These are phyloP conservation scores for Harrya chromipes DNA, from an alignment of 768 basidiomycete species.

Conservation along the genomic window DNA sequence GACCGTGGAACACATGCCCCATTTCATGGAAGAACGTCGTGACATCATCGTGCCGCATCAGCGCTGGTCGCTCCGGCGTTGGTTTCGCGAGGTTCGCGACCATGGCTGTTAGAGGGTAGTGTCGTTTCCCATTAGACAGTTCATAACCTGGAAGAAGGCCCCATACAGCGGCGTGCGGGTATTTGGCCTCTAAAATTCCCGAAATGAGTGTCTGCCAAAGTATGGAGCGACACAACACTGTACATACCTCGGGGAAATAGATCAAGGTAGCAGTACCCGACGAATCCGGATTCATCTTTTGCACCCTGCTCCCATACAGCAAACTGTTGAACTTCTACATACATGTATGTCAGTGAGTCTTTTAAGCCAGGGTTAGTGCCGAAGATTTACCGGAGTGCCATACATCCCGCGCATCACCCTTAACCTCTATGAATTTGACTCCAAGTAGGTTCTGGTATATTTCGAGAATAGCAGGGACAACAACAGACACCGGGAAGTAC, in stretches of 20 bases:
- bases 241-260: slow-evolving; percentile 72
- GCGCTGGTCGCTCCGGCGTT: slow-evolving; percentile 73
- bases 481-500: slow-evolving; percentile 83
- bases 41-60: slow-evolving; percentile 86
- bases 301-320: slow-evolving; percentile 82
- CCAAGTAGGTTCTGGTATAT: slow-evolving; percentile 84
- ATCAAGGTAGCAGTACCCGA: slow-evolving; percentile 87
- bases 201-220: background rate
- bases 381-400: slow-evolving; percentile 75
- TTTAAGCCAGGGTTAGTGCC: background rate
- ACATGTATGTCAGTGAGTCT: background rate
- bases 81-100: slow-evolving; percentile 89
- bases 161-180: slow-evolving; percentile 88
- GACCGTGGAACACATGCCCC: slow-evolving; percentile 70
- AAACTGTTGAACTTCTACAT: slow-evolving; percentile 77
- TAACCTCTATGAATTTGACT: slow-evolving; percentile 58
- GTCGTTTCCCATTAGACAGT: slow-evolving; percentile 51
- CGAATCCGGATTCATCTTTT: slow-evolving; percentile 64
- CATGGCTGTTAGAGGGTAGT: slow-evolving; percentile 80
- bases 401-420: slow-evolving; percentile 54
- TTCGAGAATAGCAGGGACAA: slow-evolving; percentile 76
- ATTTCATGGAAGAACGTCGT: slow-evolving; percentile 93
- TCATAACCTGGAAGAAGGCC: slow-evolving; percentile 66
- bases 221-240: slow-evolving; percentile 1
- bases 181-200: slow-evolving; percentile 56